Evolutionary conservation across 148 eudicot species (phyloP).

Genomic region (Bassia scoparia): DNA sequence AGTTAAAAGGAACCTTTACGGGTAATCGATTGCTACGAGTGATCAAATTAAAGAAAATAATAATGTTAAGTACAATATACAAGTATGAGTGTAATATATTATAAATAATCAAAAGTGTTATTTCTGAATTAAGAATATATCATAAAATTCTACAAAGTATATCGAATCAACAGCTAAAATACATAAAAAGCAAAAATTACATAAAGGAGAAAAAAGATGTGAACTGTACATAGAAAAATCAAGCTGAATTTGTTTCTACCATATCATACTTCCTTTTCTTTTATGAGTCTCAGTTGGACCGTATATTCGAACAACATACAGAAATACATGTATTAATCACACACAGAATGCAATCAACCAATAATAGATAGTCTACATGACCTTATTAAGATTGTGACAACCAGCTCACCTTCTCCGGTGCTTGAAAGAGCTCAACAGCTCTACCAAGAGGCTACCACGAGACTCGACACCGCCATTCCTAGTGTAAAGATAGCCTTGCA

Average conservation of each 20-base stretch:
- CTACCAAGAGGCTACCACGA: conserved; percentile 21
- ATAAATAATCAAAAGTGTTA: no score
- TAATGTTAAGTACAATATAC: no score
- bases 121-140: neutral
- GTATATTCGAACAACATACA: conserved; percentile 15
- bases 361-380: conserved; percentile 28
- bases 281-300: conserved; percentile 1
- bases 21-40: no score
- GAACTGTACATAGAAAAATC: neutral
- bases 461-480: conserved; percentile 38
- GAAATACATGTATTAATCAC: conserved; percentile 17
- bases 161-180: no score
- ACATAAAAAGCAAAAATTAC: no score
- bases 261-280: neutral
- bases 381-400: conserved; percentile 29
- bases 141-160: no score
- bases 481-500: conserved; percentile 41
- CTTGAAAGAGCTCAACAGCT: conserved; percentile 15
- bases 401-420: conserved; percentile 26
- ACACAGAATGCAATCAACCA: conserved; percentile 16
- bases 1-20: no score
- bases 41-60: no score
- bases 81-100: no score
- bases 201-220: no score
- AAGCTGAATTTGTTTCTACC: conserved; percentile 6